These are phyloP conservation scores for Torulaspora indica DNA, from an alignment of 805 yeast genomes.

Conservation along the genomic window DNA sequence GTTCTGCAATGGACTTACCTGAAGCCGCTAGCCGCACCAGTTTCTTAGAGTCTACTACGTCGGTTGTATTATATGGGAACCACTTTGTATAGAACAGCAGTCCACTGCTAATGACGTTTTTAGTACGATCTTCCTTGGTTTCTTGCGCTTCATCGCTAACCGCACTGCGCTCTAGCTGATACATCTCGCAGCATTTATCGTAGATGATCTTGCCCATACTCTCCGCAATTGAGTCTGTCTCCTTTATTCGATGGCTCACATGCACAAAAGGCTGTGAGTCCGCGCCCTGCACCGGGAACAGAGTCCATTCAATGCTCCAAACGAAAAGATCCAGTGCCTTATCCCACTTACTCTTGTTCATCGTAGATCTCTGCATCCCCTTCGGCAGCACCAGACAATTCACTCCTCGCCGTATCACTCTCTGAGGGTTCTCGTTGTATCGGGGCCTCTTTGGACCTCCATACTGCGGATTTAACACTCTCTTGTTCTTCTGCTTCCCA, in stretches of 20 bases:
- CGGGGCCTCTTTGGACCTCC: constrained; percentile 18
- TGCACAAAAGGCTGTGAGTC: constrained; percentile 33
- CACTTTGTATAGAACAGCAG: constrained; percentile 28
- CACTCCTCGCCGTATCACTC: constrained; percentile 57
- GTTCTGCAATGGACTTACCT: constrained; percentile 41
- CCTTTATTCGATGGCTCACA: constrained; percentile 37
- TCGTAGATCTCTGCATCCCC: constrained; percentile 65
- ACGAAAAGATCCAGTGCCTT: constrained; percentile 52
- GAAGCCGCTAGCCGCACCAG: constrained; percentile 39
- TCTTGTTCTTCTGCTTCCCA: constrained; percentile 41
- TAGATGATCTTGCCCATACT: constrained; percentile 32
- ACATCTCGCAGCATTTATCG: constrained; percentile 27
- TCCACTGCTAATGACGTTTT: constrained; percentile 11
- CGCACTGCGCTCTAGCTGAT: constrained; percentile 8
- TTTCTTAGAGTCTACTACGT: constrained; percentile 34
- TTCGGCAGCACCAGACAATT: constrained; percentile 56
- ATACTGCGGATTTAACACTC: constrained; percentile 36
- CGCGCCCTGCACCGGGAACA: constrained; percentile 31
- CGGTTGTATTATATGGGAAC: constrained; percentile 34
- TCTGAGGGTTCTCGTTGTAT: constrained; percentile 18
- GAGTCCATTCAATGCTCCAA: constrained; percentile 79
- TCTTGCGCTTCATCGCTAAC: constrained; percentile 9
- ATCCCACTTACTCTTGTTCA: constrained; percentile 69
- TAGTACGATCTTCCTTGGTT: constrained; percentile 18
- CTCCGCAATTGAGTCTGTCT: constrained; percentile 30